Evolutionary conservation across 2,329 filamentous ascomycete species (phyloP), one percentile per base, ranked within the genome.

Genomic region (Fusarium fracticaudum): DNA sequence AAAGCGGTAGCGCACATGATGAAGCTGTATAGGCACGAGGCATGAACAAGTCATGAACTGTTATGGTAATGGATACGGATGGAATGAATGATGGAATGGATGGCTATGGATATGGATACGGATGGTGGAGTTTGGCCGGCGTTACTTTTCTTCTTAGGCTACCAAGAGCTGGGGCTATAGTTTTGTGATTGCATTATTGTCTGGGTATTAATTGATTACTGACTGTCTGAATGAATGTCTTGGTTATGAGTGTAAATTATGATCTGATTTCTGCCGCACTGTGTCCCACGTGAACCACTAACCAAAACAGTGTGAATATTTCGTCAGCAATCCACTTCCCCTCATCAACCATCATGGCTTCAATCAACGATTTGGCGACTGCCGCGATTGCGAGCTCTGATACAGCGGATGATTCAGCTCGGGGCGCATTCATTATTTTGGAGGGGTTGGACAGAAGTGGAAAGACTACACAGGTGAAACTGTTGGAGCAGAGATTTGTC

Each of bases 381-480:
- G 86, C 85, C 57, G 86, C 86, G 40, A 86, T 86, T 31, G 84
- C 85, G 50, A 82, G 83, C 22, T 57, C 64, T 26, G 35, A 48
- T 37, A n/a, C 40, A 18, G 59, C 57, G 10, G 57, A 68, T 64
- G 57, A 51, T 8, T 44, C 70, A 38, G 54, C 37, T 22, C 62
- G 77, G 41, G 95, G 95, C 53, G 90, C 91, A 18, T 89, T 98
- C 38, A 89, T 98, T 60, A 93, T 96, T 9, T 90, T 98, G 64
- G 95, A 98, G 85, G 95, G 95, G 5, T 87, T 98, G 71, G 95
- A 98, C 79, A 91, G 94, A 73, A 94, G 95, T 48, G 95, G 95
- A 64, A 98, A 98, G 87, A 96, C 94, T 29, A 97, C 95, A 40
- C 95, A 98, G 87, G 95, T 94, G 76, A 88, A 91, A 78, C 84